Base-by-base conservation (phyloP, 2,329 filamentous ascomycete species). In the Pyricularia sp. region DNA sequence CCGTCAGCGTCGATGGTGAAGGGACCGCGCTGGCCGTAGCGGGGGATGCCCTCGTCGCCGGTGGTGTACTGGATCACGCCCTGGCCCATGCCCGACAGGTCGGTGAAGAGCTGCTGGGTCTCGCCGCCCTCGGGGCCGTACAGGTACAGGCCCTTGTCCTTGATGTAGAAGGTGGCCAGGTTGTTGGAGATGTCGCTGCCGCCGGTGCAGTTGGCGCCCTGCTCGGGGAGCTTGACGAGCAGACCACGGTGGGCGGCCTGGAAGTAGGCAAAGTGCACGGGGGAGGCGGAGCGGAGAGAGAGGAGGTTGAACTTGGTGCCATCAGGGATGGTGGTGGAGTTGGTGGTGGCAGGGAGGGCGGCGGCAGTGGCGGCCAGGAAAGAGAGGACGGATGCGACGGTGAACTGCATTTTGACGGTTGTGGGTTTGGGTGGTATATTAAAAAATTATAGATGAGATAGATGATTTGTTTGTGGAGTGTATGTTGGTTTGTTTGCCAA, bases 301-400 rank as follows among this genome's bases (percentile, higher is more conserved):
- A 86, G 77, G 69, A 87, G 70, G 71, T 78, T 77, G 74, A 88
- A 88, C 68, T 77, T 74, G 72, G 64, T 33, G 66, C 28, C 23
- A 10, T 67, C 73, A 69, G 70, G 74, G 63, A 64, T 71, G 72
- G 55, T 73, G 65, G 67, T 74, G 71, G 65, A 74, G 72, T 28
- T 28, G 25, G 6, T 26, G 59, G 59, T 7, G 9, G 23, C 59
- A 3, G 66, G 66, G 11, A 61, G 4, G 63, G 74, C 76, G 65
- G 77, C 74, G 66, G 77, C 73, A 31, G 76, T 77, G 67, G 75
- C 67, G 33, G 76, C 76, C 68, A 65, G 23, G 31, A 64, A n/a
- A 23, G 78, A 72, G 65, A 80, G 72, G 70, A 74, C 69, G 65
- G 88, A 90, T 75, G 88, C 86, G 75, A 88, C 86, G 50, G 88